phyloP scores from a whole-genome alignment of 306 rosid species.

The Biancaea sappan region DNA sequence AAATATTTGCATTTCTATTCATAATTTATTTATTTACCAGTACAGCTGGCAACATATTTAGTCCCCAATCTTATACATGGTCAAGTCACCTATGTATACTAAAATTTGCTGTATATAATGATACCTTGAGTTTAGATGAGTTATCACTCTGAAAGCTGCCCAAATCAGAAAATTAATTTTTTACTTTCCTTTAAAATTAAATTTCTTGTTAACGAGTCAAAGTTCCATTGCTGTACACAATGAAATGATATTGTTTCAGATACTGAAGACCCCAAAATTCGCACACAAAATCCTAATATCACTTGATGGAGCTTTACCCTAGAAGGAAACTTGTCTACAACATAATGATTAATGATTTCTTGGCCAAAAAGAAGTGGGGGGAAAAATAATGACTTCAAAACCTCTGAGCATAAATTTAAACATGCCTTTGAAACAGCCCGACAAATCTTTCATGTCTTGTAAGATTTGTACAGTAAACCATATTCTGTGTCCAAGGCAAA shows the following conservation, averaged over 20 bases:
- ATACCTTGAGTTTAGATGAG: constrained; percentile 16
- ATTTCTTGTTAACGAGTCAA: background rate
- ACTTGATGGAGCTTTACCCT: background rate
- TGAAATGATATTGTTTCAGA: background rate
- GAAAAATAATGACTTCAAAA: background rate
- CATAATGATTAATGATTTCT: too few relatives aligned
- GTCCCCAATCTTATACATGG: constrained; percentile 53
- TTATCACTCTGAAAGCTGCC: background rate
- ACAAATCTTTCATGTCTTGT: background rate
- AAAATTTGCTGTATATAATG: constrained; percentile 23
- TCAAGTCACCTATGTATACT: constrained; percentile 40
- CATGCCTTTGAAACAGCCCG: constrained; percentile 27
- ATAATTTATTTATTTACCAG: background rate
- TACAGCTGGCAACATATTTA: constrained; percentile 25
- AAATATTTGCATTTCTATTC: background rate
- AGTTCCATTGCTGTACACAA: background rate
- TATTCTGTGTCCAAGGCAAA: constrained; percentile 32
- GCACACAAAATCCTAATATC: constrained; percentile 17
- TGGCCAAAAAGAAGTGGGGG: too few relatives aligned
- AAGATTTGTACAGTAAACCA: constrained; percentile 42
- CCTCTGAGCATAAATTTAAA: background rate
- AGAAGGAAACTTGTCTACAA: background rate
- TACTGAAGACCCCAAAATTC: background rate
- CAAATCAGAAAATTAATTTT: background rate
- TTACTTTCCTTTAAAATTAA: background rate